These are phyloP conservation scores for Candida vaughaniae DNA, from an alignment of 805 yeast genomes.

Conservation along the genomic window DNA sequence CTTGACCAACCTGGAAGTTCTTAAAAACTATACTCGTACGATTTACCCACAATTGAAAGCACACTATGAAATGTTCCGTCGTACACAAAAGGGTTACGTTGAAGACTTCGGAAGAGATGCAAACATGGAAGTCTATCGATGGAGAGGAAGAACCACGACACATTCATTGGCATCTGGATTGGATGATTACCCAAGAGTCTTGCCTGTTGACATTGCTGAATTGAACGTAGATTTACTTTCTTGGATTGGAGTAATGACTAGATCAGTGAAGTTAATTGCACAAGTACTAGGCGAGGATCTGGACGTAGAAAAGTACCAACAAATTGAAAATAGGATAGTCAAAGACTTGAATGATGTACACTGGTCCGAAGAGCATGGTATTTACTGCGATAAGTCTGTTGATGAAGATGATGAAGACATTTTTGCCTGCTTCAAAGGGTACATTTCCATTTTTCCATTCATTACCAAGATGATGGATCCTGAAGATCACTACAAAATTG, in stretches of 20 bases:
- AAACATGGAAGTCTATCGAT: slow-evolving; percentile 68
- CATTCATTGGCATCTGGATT: slow-evolving; percentile 92
- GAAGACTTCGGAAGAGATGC: slow-evolving; percentile 64
- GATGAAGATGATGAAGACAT: slow-evolving; percentile 66
- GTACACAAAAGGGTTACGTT: slow-evolving; percentile 73
- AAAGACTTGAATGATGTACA: slow-evolving; percentile 70
- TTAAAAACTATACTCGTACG: slow-evolving; percentile 54
- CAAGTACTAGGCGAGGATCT: slow-evolving; percentile 53
- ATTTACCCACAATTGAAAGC: slow-evolving; percentile 74
- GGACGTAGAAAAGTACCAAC: slow-evolving; percentile 55
- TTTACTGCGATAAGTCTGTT: slow-evolving; percentile 82
- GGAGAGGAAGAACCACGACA: slow-evolving; percentile 87
- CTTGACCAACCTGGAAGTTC: slow-evolving; percentile 55
- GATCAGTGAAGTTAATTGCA: slow-evolving; percentile 76
- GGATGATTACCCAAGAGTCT: slow-evolving; percentile 92
- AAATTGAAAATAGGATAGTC: slow-evolving; percentile 55
- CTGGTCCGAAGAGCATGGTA: slow-evolving; percentile 67
- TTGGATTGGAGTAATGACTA: slow-evolving; percentile 94
- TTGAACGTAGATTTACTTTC: slow-evolving; percentile 84
- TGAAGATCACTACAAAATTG: slow-evolving; percentile 43
- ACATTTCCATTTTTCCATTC: slow-evolving; percentile 84
- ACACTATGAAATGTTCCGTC: slow-evolving; percentile 84
- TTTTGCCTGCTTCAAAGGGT: slow-evolving; percentile 86
- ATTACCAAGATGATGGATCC: slow-evolving; percentile 61
- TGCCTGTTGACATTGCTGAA: slow-evolving; percentile 81